A percentile compares a stretch with the other conserved stretches of the same genome.
Conservation (phyloP, 352 stramenopile genomes). For the Pythium sp. region DNA sequence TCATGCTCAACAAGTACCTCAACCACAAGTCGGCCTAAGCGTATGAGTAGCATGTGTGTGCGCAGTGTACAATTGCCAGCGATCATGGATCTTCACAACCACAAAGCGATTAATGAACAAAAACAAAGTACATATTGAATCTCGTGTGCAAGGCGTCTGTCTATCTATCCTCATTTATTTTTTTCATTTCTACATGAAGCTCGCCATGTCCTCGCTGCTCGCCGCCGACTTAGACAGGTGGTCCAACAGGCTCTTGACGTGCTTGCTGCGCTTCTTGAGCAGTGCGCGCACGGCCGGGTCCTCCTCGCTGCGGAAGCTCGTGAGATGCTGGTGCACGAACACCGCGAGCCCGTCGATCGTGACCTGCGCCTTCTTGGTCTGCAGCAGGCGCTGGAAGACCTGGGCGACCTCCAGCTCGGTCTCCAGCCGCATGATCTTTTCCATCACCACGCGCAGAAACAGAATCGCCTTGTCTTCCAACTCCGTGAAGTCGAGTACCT, state of each 20-base stretch:
- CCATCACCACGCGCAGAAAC: conserved; percentile 85
- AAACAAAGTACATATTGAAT: conserved; percentile 5
- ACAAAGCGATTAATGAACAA: neutral
- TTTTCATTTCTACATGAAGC: conserved; percentile 40
- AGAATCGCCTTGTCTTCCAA: conserved; percentile 83
- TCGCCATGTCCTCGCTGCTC: conserved; percentile 37
- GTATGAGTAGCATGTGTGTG: neutral
- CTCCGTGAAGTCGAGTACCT: conserved; percentile 92
- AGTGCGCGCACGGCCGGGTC: conserved; percentile 34
- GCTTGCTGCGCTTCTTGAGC: conserved; percentile 65
- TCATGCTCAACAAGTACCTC: conserved; percentile 93
- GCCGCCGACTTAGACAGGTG: conserved; percentile 60
- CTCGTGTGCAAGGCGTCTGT: neutral
- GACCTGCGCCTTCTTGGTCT: conserved; percentile 77
- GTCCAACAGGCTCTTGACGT: conserved; percentile 64
- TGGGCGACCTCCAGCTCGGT: conserved; percentile 63
- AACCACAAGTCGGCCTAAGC: conserved; percentile 48
- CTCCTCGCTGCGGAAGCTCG: conserved; percentile 49
- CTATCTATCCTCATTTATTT: neutral
- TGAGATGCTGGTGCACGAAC: conserved; percentile 79
- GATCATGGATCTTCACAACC: neutral
- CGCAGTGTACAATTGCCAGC: neutral
- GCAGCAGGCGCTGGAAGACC: conserved; percentile 71
- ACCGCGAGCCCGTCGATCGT: conserved; percentile 78
- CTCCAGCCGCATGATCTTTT: conserved; percentile 69